Evolutionary conservation across 2,329 filamentous ascomycete genomes (phyloP).

Genomic region (Didymellaceae sp.): DNA sequence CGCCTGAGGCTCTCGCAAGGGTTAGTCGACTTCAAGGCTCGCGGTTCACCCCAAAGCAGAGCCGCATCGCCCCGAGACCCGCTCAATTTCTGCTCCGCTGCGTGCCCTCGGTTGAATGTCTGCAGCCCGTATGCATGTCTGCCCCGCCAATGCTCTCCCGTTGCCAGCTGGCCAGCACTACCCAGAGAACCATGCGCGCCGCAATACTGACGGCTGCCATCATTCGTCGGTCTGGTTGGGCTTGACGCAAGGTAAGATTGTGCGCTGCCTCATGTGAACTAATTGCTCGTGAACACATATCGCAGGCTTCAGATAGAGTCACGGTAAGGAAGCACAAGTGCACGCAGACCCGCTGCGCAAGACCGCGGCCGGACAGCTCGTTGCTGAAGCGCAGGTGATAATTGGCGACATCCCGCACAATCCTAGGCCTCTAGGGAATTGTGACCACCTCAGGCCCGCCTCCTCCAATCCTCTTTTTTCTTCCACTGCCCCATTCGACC

Average conservation of each 20-base stretch:
- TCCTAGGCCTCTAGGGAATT: constrained; percentile 42
- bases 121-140: constrained; percentile 31
- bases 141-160: constrained; percentile 41
- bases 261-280: constrained; percentile 44
- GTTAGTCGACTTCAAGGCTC: constrained; percentile 12
- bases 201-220: constrained; percentile 41
- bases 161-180: constrained; percentile 47
- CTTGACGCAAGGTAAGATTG: constrained; percentile 48
- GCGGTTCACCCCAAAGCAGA: constrained; percentile 21
- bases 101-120: constrained; percentile 29
- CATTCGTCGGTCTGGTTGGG: constrained; percentile 40
- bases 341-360: constrained; percentile 38
- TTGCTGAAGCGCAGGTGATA: constrained; percentile 46
- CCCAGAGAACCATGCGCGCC: constrained; percentile 38
- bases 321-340: constrained; percentile 42
- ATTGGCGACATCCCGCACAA: constrained; percentile 43
- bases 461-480: constrained; percentile 36
- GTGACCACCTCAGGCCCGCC: constrained; percentile 44
- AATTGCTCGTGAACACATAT: constrained; percentile 49
- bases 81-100: constrained; percentile 30
- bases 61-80: constrained; percentile 32
- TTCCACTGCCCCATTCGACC: constrained; percentile 39
- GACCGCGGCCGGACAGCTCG: constrained; percentile 45
- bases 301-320: constrained; percentile 35
- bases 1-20: constrained; percentile 4